Evolutionary conservation across 106 monocot species (phyloP), one percentile per base, ranked within the genome.

Genomic region (Triglochin maritima): DNA sequence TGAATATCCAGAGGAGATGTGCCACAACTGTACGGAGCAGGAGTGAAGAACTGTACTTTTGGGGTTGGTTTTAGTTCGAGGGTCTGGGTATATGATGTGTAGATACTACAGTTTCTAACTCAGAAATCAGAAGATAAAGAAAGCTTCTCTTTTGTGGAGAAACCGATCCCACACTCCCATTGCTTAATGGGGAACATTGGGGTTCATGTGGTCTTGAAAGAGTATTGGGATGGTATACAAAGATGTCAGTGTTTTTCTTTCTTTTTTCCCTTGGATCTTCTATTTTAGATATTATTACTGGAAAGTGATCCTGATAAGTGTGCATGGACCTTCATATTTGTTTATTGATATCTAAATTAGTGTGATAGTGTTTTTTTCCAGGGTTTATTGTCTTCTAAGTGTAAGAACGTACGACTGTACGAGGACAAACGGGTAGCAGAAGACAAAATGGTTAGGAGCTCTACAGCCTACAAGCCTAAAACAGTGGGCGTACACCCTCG

Each of bases 51-150:
- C 7, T 60, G 12, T 48, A 8, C 8, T 59, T 17, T 17, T 59
- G 15, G 15, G 59, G 59, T 0, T 64, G 29, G 29, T 64, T 47
- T 66, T 41, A 44, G 29, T 66, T 42, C 29, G 52, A 41, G 51
- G 10, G 41, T 14, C 46, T 41, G 9, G 52, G 53, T 3, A 29
- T 17, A 52, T 14, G 17, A 66, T 52, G 41, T 66, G 66, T 66
- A 66, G 29, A 66, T 66, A 66, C 51, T 29, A 66, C 16, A 54
- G 52, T 66, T 66, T 41, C 10, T 66, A 52, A 66, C 50, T 66
- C 41, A 52, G 29, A 29, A 29, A 29, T 29, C 1, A 1, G 9
- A 66, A 3, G 52, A 14, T 8, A 66, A 9, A 8, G 15, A 48
- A 49, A 49, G 64, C 12, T 64, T 64, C 16, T 62, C 2, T 43